Evolutionary conservation across 495 filamentous ascomycete genomes (phyloP).

Genomic region (Aspergillus taichungensis): DNA sequence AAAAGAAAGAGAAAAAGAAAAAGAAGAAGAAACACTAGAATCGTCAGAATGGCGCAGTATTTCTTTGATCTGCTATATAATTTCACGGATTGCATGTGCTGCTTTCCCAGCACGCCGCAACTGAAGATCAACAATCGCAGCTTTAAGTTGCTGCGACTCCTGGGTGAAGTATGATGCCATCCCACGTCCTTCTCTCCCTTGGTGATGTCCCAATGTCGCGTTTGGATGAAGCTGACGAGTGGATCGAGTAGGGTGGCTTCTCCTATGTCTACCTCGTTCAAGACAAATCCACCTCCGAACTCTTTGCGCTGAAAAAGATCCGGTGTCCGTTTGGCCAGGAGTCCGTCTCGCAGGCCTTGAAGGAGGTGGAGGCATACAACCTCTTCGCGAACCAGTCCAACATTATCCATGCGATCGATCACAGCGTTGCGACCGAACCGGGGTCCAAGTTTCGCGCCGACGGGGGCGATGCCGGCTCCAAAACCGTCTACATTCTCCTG

Average conservation of each 20-base stretch:
- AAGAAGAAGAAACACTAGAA: neutral
- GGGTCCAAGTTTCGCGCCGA: conserved; percentile 51
- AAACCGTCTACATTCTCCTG: conserved; percentile 93
- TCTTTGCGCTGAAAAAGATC: conserved; percentile 97
- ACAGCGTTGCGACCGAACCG: conserved; percentile 56
- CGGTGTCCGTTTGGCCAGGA: conserved; percentile 95
- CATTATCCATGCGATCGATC: conserved; percentile 88
- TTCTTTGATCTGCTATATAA: conserved; percentile 84
- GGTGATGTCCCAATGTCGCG: conserved; percentile 2
- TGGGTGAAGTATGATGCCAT: conserved; percentile 67
- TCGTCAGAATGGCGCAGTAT: conserved; percentile 63
- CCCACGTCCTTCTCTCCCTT: neutral
- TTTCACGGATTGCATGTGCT: conserved; percentile 86
- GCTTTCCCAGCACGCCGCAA: conserved; percentile 87
- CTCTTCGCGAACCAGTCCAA: conserved; percentile 73
- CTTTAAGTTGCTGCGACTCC: conserved; percentile 88
- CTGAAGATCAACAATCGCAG: conserved; percentile 90
- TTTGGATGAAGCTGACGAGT: conserved; percentile 5
- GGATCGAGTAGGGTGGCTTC: conserved; percentile 69
- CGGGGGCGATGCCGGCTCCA: conserved; percentile 52
- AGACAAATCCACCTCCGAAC: conserved; percentile 66
- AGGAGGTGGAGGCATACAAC: conserved; percentile 93
- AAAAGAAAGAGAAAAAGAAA: neutral
- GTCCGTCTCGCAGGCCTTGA: conserved; percentile 85
- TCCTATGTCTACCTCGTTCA: conserved; percentile 98